Percentiles rank a stretch among this genome's conserved stretches.
Evolutionary conservation across 129 eudicot genomes (phyloP).

Genomic region (Flaveria ramosissima): DNA sequence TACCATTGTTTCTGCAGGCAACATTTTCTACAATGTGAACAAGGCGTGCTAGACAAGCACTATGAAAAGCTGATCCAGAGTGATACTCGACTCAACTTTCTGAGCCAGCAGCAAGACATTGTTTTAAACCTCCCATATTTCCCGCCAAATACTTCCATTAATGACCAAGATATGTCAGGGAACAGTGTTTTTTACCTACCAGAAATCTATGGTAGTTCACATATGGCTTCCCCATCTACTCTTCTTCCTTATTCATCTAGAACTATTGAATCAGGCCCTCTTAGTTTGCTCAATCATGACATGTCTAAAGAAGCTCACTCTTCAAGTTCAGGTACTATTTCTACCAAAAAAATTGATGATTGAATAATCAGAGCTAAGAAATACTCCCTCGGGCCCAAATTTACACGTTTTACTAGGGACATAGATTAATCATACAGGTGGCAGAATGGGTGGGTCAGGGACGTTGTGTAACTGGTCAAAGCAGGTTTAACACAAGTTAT

Average conservation of each 20-base stretch:
- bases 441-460: not conserved
- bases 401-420: not conserved
- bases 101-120: constrained; percentile 64
- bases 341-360: constrained; percentile 3
- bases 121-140: constrained; percentile 60
- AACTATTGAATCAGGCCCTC: constrained; percentile 29
- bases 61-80: constrained; percentile 78
- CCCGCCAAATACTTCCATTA: constrained; percentile 41
- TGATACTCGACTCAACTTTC: constrained; percentile 59
- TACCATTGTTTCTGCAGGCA: constrained; percentile 47
- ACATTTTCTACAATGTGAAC: constrained; percentile 62
- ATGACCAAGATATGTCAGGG: constrained; percentile 34
- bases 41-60: constrained; percentile 70
- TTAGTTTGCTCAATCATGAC: constrained; percentile 33
- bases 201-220: constrained; percentile 33
- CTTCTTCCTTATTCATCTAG: constrained; percentile 23
- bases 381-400: not conserved
- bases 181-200: constrained; percentile 34
- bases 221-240: constrained; percentile 43
- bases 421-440: constrained; percentile 5
- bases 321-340: constrained; percentile 38
- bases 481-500: not conserved
- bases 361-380: not conserved
- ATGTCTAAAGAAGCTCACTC: constrained; percentile 27
- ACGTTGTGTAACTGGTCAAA: constrained; percentile 9